Percentiles rank a stretch among this genome's conserved stretches.
phyloP scores from a whole-genome alignment of 1,284 basidiomycete species.

The Cronartium quercuum region DNA sequence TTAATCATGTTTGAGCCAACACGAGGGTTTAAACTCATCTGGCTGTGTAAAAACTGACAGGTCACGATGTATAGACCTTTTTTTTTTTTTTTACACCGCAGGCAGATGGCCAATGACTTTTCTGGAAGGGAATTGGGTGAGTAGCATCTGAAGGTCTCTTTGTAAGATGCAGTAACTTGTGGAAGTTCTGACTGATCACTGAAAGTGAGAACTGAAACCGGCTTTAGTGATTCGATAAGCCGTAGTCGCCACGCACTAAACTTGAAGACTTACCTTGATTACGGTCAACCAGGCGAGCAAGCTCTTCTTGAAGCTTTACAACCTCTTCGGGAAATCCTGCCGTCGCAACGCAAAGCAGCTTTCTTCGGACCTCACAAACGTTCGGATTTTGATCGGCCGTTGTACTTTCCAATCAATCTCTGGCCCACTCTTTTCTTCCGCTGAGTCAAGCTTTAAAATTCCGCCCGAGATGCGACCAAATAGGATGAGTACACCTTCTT shows the following conservation, averaged over 20 bases:
- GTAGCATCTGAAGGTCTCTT: conserved; percentile 59
- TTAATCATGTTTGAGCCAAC: conserved; percentile 26
- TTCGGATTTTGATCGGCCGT: no score
- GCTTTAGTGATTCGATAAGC: no score
- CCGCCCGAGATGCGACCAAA: no score
- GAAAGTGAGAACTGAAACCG: conserved; percentile 44
- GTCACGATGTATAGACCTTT: conserved; percentile 39
- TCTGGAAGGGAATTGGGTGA: not conserved
- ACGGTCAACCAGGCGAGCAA: conserved; percentile 52
- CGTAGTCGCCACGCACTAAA: not conserved
- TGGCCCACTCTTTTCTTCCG: no score
- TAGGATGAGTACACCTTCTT: no score
- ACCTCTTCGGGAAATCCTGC: conserved; percentile 59
- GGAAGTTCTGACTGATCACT: conserved; percentile 57
- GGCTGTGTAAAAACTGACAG: conserved; percentile 30
- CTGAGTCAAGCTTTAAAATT: no score
- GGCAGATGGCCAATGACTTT: not conserved
- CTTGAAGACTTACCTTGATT: conserved; percentile 3
- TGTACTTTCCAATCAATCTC: no score
- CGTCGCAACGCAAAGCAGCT: no score
- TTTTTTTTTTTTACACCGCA: conserved; percentile 8
- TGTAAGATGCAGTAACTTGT: conserved; percentile 59
- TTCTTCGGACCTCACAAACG: no score
- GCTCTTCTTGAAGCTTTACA: conserved; percentile 57
- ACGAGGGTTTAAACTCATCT: conserved; percentile 18